Conservation (phyloP, 2,329 filamentous ascomycete genomes). For the Alternaria sp. region DNA sequence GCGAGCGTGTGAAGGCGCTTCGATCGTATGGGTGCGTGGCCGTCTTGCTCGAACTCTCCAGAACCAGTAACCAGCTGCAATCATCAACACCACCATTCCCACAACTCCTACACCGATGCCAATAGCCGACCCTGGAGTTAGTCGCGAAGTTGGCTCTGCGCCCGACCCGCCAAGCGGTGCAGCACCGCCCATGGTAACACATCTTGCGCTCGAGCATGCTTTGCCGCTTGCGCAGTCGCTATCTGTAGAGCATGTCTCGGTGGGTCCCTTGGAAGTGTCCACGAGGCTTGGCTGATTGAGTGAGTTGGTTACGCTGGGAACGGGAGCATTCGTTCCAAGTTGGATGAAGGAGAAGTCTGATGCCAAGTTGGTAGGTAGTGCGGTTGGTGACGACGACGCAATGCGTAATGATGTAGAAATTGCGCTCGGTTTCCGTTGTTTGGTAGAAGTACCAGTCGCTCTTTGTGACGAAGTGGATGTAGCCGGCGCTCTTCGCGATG, state of each 20-base stretch:
- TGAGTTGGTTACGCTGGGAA: neutral
- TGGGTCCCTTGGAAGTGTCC: slow-evolving; percentile 12
- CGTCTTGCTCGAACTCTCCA: slow-evolving; percentile 24
- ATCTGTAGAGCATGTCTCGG: slow-evolving; percentile 26
- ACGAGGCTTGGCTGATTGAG: neutral
- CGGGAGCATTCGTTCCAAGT: slow-evolving; percentile 20
- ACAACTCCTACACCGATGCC: slow-evolving; percentile 38
- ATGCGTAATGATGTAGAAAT: neutral
- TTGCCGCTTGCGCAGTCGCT: slow-evolving; percentile 35
- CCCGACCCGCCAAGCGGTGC: slow-evolving; percentile 27
- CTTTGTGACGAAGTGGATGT: slow-evolving; percentile 4
- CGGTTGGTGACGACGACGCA: slow-evolving; percentile 7
- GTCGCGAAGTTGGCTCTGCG: slow-evolving; percentile 19
- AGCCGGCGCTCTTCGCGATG: neutral
- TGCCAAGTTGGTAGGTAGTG: slow-evolving; percentile 3
- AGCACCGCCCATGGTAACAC: slow-evolving; percentile 22
- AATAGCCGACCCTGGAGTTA: slow-evolving; percentile 30
- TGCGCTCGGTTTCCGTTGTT: neutral
- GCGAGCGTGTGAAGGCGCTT: slow-evolving; percentile 13
- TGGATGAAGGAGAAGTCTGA: slow-evolving; percentile 12
- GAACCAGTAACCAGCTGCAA: slow-evolving; percentile 31
- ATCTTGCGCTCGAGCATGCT: slow-evolving; percentile 30
- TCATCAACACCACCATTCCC: slow-evolving; percentile 24
- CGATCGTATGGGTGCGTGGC: slow-evolving; percentile 17
- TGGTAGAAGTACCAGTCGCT: slow-evolving; percentile 7